Base-by-base conservation (phyloP, 805 yeast genomes). In the Nakazawaea siamensis region DNA sequence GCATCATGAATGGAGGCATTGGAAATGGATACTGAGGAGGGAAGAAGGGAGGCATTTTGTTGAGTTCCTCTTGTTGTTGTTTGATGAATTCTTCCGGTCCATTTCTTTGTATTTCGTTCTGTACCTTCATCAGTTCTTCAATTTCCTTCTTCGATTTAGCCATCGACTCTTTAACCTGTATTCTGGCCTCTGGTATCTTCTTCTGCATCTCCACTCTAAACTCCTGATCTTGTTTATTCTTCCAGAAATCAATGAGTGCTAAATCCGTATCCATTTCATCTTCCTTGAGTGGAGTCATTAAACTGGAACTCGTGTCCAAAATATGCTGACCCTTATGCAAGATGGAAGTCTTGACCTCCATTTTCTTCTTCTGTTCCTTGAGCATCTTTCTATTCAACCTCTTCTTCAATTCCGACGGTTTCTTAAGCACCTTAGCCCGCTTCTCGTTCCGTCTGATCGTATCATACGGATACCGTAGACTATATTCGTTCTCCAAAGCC, bases 21-120 rank as follows among this genome's bases (percentile, higher is more conserved):
- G 11, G 11, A 11, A 21, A 8, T 8, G 13, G 27, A 3, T 31
- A 13, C 21, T 31, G 28, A 15, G 18, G 8, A 18, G 14, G 18
- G 33, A 10, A 12, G 33, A 4, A 24, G 33, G 9, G 8, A 11
- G 8, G 24, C 10, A 21, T 21, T 8, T 21, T 21, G 24, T 21
- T 21, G 24, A n/a, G n/a, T n/a, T n/a, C n/a, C 13, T 24, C 27
- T 8, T 7, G 11, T 24, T 24, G 27, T 24, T 24, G 14, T n/a
- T 12, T 7, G 13, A 24, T 24, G 14, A 24, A 24, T 12, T 24
- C 27, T 10, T 8, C 10, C 13, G 11, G 7, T 12, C 27, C 13
- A 6, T 8, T 10, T 12, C 13, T 8, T 8, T 12, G 15, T 12
- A n/a, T 38, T 44, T 49, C 43, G 46, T 51, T 28, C 49, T 43